These are phyloP conservation scores for Aureobasidium pullulans DNA, from an alignment of 2,329 filamentous ascomycete genomes.

Conservation along the genomic window DNA sequence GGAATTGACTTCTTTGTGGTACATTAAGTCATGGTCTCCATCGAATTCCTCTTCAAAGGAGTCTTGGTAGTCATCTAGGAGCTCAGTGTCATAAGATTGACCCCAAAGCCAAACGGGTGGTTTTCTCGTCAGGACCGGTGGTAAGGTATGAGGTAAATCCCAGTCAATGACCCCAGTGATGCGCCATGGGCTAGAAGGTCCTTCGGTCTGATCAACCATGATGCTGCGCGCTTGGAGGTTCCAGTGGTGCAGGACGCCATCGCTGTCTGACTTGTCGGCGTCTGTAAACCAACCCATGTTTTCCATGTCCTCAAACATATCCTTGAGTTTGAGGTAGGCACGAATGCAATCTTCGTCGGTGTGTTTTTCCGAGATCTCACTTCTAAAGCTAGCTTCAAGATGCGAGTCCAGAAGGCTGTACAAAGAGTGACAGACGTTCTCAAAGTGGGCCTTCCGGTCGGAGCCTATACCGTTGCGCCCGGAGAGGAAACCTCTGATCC, in stretches of 20 bases:
- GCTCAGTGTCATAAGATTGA: background rate
- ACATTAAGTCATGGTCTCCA: too few species aligned
- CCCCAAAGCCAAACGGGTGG: background rate
- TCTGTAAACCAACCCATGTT: background rate
- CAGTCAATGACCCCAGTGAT: background rate
- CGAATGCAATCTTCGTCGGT: too few species aligned
- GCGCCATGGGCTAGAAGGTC: background rate
- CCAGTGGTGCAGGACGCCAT: background rate
- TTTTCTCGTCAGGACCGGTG: background rate
- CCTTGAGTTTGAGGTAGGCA: background rate
- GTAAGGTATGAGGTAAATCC: background rate
- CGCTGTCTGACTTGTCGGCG: background rate
- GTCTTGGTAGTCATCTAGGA: too few species aligned
- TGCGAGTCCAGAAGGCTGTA: background rate
- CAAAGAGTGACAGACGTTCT: too few species aligned
- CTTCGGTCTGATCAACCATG: background rate
- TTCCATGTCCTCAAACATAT: background rate
- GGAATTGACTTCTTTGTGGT: too few species aligned
- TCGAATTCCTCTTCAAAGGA: too few species aligned
- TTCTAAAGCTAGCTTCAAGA: too few species aligned
- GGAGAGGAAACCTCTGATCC: background rate
- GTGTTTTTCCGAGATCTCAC: too few species aligned
- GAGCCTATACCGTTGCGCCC: too few species aligned
- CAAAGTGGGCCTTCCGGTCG: too few species aligned
- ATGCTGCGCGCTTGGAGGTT: background rate